These are phyloP conservation scores for Sclerotinia spermophila DNA, from an alignment of 2,329 filamentous ascomycete species.

Conservation along the genomic window DNA sequence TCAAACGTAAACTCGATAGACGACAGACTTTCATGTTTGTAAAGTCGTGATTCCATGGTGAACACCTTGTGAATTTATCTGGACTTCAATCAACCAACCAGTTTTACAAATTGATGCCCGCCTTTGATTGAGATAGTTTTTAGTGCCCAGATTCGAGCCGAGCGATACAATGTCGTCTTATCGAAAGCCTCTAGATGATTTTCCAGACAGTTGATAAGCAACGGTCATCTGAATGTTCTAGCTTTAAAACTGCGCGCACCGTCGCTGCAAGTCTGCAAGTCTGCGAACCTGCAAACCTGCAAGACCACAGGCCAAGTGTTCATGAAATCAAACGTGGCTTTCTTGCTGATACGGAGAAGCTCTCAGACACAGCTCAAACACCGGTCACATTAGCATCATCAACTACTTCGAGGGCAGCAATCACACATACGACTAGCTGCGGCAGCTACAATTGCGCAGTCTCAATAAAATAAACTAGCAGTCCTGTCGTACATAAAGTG, in stretches of 20 bases:
- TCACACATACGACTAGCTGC: background rate
- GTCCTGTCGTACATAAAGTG: background rate
- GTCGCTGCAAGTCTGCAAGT: background rate
- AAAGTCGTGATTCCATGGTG: background rate
- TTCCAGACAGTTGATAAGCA: background rate
- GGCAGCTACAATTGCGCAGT: no score
- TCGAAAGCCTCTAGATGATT: background rate
- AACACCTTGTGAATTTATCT: background rate
- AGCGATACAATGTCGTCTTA: background rate
- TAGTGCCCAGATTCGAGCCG: background rate
- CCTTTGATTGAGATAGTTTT: background rate
- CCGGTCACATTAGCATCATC: background rate
- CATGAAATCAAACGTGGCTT: background rate
- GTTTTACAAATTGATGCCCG: background rate
- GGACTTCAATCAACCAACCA: background rate
- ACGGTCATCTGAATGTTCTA: constrained; percentile 3
- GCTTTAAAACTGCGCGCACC: background rate
- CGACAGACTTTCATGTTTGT: background rate
- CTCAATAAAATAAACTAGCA: background rate
- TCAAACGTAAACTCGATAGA: background rate
- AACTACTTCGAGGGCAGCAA: background rate
- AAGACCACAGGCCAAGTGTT: constrained; percentile 11
- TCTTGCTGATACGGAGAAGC: background rate
- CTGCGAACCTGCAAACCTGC: background rate
- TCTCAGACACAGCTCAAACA: background rate